Percentiles rank a stretch among this genome's conserved stretches.
Evolutionary conservation across 139 green algal genomes (phyloP).

Genomic region (Bryopsis sp.): DNA sequence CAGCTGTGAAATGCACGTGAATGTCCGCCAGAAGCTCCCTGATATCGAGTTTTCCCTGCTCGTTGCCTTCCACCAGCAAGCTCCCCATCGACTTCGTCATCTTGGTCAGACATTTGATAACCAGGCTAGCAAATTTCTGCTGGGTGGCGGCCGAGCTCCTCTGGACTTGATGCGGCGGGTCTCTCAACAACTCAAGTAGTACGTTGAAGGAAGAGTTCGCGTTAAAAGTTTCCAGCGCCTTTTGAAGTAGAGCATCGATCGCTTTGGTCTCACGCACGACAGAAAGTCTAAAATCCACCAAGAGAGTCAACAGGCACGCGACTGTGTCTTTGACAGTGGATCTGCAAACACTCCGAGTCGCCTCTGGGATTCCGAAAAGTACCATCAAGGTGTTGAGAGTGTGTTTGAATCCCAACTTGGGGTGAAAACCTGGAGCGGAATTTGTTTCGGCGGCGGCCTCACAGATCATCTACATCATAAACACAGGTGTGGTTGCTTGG

Average conservation of each 20-base stretch:
- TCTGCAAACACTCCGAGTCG: slow-evolving; percentile 25
- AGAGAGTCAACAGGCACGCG: slow-evolving; percentile 42
- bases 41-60: too few relatives aligned
- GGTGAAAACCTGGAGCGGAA: not conserved
- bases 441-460: too few relatives aligned
- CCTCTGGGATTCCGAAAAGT: not conserved
- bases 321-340: slow-evolving; percentile 34
- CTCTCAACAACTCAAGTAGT: slow-evolving; percentile 4
- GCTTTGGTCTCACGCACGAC: slow-evolving; percentile 43
- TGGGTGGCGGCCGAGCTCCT: not conserved
- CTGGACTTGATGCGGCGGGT: not conserved
- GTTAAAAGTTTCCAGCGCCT: slow-evolving; percentile 26
- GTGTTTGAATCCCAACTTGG: slow-evolving; percentile 71
- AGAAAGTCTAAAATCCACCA: slow-evolving; percentile 56
- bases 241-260: slow-evolving; percentile 34
- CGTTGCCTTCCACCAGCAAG: too few relatives aligned
- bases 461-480: too few relatives aligned
- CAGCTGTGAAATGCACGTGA: too few relatives aligned
- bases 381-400: slow-evolving; percentile 88
- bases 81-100: slow-evolving; percentile 67
- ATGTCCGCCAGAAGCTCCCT: too few relatives aligned
- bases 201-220: not conserved
- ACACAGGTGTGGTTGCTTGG: too few relatives aligned
- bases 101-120: slow-evolving; percentile 98
- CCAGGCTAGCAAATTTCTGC: slow-evolving; percentile 44